Evolutionary conservation across 2,329 filamentous ascomycete genomes (phyloP).

Genomic region (Clarireedia sp.): DNA sequence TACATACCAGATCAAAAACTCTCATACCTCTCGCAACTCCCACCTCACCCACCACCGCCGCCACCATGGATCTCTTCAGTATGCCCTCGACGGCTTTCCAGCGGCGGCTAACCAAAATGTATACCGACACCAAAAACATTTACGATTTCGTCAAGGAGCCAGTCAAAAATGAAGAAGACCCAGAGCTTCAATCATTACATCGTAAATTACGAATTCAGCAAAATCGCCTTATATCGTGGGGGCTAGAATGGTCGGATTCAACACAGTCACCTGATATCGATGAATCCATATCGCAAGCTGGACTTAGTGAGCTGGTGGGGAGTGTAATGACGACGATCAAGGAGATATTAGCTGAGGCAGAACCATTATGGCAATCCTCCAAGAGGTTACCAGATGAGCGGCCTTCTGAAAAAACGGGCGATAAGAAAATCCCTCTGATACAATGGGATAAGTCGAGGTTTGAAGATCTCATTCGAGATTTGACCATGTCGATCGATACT

Average conservation of each 20-base stretch:
- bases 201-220: slow-evolving; percentile 68
- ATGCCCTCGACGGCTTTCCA: slow-evolving; percentile 39
- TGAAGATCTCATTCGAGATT: slow-evolving; percentile 63
- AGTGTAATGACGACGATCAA: slow-evolving; percentile 77
- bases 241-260: slow-evolving; percentile 72
- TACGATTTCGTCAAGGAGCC: slow-evolving; percentile 64
- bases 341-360: slow-evolving; percentile 68
- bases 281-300: slow-evolving; percentile 62
- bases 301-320: slow-evolving; percentile 67
- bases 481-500: slow-evolving; percentile 72
- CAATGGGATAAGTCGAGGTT: slow-evolving; percentile 66
- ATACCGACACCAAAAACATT: slow-evolving; percentile 74
- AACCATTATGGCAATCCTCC: slow-evolving; percentile 60
- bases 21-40: no score
- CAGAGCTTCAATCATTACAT: slow-evolving; percentile 63
- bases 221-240: slow-evolving; percentile 71
- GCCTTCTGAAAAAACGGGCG: slow-evolving; percentile 31
- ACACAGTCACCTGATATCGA: slow-evolving; percentile 61
- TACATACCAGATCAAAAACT: not conserved
- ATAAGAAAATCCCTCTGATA: slow-evolving; percentile 48
- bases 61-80: slow-evolving; percentile 25
- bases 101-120: slow-evolving; percentile 61
- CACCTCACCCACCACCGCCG: not conserved
- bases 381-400: slow-evolving; percentile 34
- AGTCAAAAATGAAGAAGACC: slow-evolving; percentile 54